Percentiles rank a stretch among this genome's conserved stretches.
phyloP scores from a whole-genome alignment of 805 yeast species.

The Nakazawaea wickerhamii region DNA sequence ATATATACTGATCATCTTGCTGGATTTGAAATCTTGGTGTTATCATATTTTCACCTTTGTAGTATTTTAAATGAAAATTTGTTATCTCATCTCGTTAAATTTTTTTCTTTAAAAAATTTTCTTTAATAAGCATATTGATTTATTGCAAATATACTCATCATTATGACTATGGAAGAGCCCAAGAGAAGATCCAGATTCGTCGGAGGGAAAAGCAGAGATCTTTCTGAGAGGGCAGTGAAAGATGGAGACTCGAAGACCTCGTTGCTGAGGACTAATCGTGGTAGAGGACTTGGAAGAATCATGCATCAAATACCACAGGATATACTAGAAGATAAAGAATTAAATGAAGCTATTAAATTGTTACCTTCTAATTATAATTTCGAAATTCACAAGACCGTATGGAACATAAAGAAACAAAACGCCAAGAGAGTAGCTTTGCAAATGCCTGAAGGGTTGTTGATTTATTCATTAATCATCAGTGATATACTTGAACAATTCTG shows the following conservation, averaged over 20 bases:
- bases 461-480: slow-evolving; percentile 82
- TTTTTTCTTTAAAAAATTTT: slow-evolving; percentile 1
- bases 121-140: not conserved
- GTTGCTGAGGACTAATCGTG: slow-evolving; percentile 19
- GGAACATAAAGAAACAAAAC: slow-evolving; percentile 74
- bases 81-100: not conserved
- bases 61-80: not conserved
- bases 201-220: slow-evolving; percentile 3
- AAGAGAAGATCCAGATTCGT: slow-evolving; percentile 9
- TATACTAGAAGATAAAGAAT: slow-evolving; percentile 69
- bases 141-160: no score
- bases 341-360: slow-evolving; percentile 77
- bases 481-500: slow-evolving; percentile 94
- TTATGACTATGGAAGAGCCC: slow-evolving; percentile 9
- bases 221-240: not conserved
- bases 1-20: slow-evolving; percentile 72
- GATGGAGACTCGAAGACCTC: slow-evolving; percentile 13
- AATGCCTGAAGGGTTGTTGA: slow-evolving; percentile 94
- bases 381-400: slow-evolving; percentile 91
- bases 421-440: slow-evolving; percentile 89
- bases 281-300: slow-evolving; percentile 48
- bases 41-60: slow-evolving; percentile 45
- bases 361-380: slow-evolving; percentile 91
- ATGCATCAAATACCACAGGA: slow-evolving; percentile 87
- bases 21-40: slow-evolving; percentile 77